phyloP scores from a whole-genome alignment of 495 filamentous ascomycete genomes.

The Lophiostoma macrostomum region DNA sequence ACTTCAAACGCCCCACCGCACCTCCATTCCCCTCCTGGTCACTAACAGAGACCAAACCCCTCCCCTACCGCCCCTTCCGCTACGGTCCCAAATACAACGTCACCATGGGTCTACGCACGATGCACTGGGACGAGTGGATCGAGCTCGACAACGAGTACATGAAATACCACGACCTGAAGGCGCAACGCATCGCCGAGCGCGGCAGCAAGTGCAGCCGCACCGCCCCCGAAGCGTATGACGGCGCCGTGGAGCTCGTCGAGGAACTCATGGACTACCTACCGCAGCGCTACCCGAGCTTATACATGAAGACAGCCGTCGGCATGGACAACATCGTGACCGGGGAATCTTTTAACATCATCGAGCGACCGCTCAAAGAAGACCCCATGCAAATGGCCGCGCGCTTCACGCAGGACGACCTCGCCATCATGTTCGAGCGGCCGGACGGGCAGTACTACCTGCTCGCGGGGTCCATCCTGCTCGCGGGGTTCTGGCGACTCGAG shows the following conservation, averaged over 20 bases:
- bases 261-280: conserved; percentile 75
- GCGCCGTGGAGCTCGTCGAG: conserved; percentile 75
- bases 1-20: conserved; percentile 67
- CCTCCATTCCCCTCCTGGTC: conserved; percentile 70
- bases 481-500: conserved; percentile 82
- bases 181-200: conserved; percentile 65
- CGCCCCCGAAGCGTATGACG: conserved; percentile 70
- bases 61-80: conserved; percentile 81
- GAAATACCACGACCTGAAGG: conserved; percentile 73
- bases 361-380: conserved; percentile 70
- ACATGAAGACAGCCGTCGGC: conserved; percentile 59
- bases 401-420: conserved; percentile 80
- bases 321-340: conserved; percentile 69
- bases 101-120: conserved; percentile 77
- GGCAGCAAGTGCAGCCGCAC: conserved; percentile 69
- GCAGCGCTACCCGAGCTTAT: conserved; percentile 75
- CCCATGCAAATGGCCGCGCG: conserved; percentile 72
- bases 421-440: conserved; percentile 75
- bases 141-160: conserved; percentile 82
- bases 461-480: conserved; percentile 73
- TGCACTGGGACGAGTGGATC: conserved; percentile 84
- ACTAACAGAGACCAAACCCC: conserved; percentile 66
- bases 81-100: conserved; percentile 76
- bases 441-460: conserved; percentile 85
- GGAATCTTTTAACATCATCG: conserved; percentile 68